These are phyloP conservation scores for Lobosporangium transversale DNA, from an alignment of 192 early-diverging fungal species.

Conservation along the genomic window DNA sequence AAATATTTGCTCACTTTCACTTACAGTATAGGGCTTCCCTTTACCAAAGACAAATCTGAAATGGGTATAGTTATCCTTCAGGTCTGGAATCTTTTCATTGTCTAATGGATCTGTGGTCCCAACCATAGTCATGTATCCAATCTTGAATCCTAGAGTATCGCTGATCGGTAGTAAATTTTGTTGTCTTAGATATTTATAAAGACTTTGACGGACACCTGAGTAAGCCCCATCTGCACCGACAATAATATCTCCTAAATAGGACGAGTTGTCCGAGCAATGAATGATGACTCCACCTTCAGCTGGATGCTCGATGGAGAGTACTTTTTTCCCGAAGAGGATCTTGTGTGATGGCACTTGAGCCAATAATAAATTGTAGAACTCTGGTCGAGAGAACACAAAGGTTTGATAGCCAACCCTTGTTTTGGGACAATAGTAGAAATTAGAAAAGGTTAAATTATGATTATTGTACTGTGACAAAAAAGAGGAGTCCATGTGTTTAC, in stretches of 20 bases:
- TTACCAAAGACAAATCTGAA: slow-evolving; percentile 19
- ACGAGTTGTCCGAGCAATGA: slow-evolving; percentile 20
- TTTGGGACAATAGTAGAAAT: not conserved
- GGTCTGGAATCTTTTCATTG: slow-evolving; percentile 1
- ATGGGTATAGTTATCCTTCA: slow-evolving; percentile 20
- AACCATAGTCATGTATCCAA: slow-evolving; percentile 24
- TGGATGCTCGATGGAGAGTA: slow-evolving; percentile 15
- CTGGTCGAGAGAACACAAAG: slow-evolving; percentile 28
- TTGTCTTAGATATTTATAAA: slow-evolving; percentile 10
- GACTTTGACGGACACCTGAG: slow-evolving; percentile 8
- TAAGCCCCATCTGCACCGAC: too few relatives aligned
- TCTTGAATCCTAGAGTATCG: slow-evolving; percentile 11
- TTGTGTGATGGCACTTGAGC: not conserved
- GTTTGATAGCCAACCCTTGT: slow-evolving; percentile 10
- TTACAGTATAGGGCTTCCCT: slow-evolving; percentile 20
- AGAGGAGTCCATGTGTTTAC: too few relatives aligned
- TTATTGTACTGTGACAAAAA: slow-evolving; percentile 4
- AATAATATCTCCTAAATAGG: slow-evolving; percentile 23
- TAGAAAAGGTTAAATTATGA: not conserved
- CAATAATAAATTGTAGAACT: slow-evolving; percentile 22
- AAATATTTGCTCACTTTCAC: too few relatives aligned
- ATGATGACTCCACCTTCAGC: slow-evolving; percentile 3
- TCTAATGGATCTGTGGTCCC: slow-evolving; percentile 22
- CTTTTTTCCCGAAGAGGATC: slow-evolving; percentile 17
- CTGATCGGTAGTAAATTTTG: not conserved